A percentile compares a stretch with the other conserved stretches of the same genome.
Conservation (phyloP, 2,329 filamentous ascomycete genomes). For the Tolypocladium inflatum region DNA sequence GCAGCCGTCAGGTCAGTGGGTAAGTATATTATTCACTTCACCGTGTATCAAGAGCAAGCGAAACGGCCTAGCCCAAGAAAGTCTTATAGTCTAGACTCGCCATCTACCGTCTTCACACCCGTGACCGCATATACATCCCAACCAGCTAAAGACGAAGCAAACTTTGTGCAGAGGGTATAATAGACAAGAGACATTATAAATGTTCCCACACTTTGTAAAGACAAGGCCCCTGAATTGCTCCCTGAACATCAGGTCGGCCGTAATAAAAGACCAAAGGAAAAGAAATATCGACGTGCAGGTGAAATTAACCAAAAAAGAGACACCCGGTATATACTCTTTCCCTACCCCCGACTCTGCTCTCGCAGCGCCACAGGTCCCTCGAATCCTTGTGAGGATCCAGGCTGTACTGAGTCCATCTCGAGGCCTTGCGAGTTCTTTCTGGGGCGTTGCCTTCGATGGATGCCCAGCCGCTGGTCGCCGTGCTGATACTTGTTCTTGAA, state of each 20-base stretch:
- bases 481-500: conserved; percentile 71
- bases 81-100: neutral
- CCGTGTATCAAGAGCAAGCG: neutral
- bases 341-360: conserved; percentile 14
- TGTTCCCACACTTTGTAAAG: neutral
- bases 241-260: neutral
- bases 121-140: neutral
- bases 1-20: too few relatives aligned
- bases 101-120: neutral
- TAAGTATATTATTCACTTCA: too few relatives aligned
- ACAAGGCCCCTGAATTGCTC: neutral
- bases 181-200: neutral
- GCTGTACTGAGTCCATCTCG: conserved; percentile 62
- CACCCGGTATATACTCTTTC: neutral
- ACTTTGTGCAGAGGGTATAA: neutral
- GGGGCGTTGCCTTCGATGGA: conserved; percentile 23
- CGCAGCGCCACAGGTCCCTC: conserved; percentile 43
- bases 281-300: neutral
- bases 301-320: neutral
- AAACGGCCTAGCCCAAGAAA: too few relatives aligned
- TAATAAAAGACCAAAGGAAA: neutral
- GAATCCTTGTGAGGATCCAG: conserved; percentile 33
- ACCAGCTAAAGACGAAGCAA: neutral
- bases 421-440: conserved; percentile 47
- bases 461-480: conserved; percentile 78